A percentile compares a stretch with the other conserved stretches of the same genome.
Evolutionary conservation across 306 rosid species (phyloP).

Genomic region (Pyrus pyrifolia): DNA sequence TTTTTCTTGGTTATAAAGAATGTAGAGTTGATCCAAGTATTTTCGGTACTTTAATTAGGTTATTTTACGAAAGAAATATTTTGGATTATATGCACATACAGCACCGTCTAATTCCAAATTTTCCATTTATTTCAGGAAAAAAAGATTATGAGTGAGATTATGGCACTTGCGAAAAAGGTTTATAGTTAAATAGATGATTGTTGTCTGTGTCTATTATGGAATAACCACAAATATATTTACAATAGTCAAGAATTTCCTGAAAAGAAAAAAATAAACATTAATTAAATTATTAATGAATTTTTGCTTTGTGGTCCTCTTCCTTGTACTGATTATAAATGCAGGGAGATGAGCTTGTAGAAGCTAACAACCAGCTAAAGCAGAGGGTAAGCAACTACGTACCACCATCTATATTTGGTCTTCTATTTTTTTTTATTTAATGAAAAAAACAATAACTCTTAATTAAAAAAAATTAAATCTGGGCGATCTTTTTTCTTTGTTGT

Average conservation of each 20-base stretch:
- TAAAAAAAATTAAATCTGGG: background rate
- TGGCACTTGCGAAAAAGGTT: slow-evolving; percentile 29
- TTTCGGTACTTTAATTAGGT: no score
- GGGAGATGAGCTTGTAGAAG: slow-evolving; percentile 23
- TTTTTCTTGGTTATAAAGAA: background rate
- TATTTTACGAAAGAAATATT: no score
- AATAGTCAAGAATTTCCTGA: background rate
- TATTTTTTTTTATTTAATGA: background rate
- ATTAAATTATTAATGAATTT: background rate
- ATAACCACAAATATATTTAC: background rate
- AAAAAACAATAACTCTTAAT: background rate
- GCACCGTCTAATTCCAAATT: background rate
- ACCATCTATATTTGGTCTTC: background rate
- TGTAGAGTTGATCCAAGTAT: no score
- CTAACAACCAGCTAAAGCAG: slow-evolving; percentile 22
- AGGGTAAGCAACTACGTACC: slow-evolving; percentile 9
- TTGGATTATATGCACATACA: background rate
- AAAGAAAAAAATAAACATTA: background rate
- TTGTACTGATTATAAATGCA: background rate
- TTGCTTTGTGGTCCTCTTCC: background rate
- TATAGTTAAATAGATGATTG: background rate
- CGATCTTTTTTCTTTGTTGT: background rate
- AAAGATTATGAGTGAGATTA: slow-evolving; percentile 18
- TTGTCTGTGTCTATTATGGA: background rate
- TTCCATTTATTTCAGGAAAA: slow-evolving; percentile 18